Evolutionary conservation across 192 early-diverging fungal genomes (phyloP), one percentile per base, ranked within the genome.

Genomic region (Coemansia javaensis): DNA sequence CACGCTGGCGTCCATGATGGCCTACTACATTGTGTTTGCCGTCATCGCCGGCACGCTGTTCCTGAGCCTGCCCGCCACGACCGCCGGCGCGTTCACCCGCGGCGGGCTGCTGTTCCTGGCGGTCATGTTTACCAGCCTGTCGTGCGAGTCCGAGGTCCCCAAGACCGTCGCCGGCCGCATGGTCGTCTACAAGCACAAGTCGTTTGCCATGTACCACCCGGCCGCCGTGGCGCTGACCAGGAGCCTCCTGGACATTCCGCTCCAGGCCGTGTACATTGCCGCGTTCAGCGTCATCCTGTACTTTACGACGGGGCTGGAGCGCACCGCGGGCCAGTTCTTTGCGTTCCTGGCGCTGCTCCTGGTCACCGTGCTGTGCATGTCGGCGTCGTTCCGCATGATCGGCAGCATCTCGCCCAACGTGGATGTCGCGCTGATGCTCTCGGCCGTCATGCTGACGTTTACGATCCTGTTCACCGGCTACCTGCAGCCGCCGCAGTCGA

Each of bases 151-250:
- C 4, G 81, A 85, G 46, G 63, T 92, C 12, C 82, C 87, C n/a
- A 61, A 72, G 32, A 77, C 83, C 27, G 73, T 90, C 33, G 66
- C 77, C n/a, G 85, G 85, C 32, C 83, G 90, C 20, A 69, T 79
- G n/a, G 78, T 88, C 21, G 56, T 86, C 15, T 81, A 86, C 63
- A 91, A 91, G 51, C 89, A 91, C 64, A 85, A 83, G 36, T 77
- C 75, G 2, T 82, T 82, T 56, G 81, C 82, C 16, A 53, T 88
- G 42, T 57, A 65, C 27, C 58, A 63, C 23, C 67, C 67, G 3
- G 59, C 57, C 0, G 63, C 63, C 0, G 40, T 62, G 7, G 54
- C 66, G 14, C 25, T 59, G 28, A 66, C 54, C 7, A 45, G 60
- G 31, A 50, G 50, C 1, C 14, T 54, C 0, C 49, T 62, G 9